Base-by-base conservation (phyloP, 768 basidiomycete genomes). In the Gymnopilus junonius region DNA sequence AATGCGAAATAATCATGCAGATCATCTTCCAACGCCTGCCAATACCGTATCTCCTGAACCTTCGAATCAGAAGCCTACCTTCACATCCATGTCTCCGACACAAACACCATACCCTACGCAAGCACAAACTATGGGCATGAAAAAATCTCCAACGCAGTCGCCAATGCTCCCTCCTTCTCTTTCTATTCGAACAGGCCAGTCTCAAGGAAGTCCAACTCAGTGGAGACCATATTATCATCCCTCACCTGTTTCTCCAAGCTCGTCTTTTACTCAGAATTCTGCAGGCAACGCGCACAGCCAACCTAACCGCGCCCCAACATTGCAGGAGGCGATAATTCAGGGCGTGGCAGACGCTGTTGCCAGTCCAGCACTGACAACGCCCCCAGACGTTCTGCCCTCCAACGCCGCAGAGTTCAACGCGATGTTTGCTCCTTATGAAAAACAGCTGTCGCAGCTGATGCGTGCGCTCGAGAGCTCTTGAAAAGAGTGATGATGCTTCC, bases 341-440 rank as follows among this genome's bases (percentile, higher is more conserved):
- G 73, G 69, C 7, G 67, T 72, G 31, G 45, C 64, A 39, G 65
- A 74, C 35, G 65, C 69, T n/a, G 25, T 46, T 8, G n/a, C 43
- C 32, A 48, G 20, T 2, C 62, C 65, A 55, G 17, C 48, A 23
- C 32, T 51, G 29, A 5, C 48, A 3, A 40, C 59, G 4, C 43
- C 55, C 14, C 25, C 53, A 14, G 43, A 40, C 5, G 25, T 31
- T 8, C 23, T 57, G 3, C 67, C 69, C 10, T 60, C 42, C n/a
- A 66, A 65, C 3, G 59, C 70, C 23, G 58, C 62, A 14, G 69
- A 73, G 59, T 70, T 69, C 56, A 53, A 65, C 15, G 68, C 62
- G 7, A 63, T 69, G 61, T 74, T 72, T 37, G 61, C 58, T 8
- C 51, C 65, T 2, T 69, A 69, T 58, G 61, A 67, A 53, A 54